These are phyloP conservation scores for Gloeopeniophorella convolvens DNA, from an alignment of 768 basidiomycete species.

Conservation along the genomic window DNA sequence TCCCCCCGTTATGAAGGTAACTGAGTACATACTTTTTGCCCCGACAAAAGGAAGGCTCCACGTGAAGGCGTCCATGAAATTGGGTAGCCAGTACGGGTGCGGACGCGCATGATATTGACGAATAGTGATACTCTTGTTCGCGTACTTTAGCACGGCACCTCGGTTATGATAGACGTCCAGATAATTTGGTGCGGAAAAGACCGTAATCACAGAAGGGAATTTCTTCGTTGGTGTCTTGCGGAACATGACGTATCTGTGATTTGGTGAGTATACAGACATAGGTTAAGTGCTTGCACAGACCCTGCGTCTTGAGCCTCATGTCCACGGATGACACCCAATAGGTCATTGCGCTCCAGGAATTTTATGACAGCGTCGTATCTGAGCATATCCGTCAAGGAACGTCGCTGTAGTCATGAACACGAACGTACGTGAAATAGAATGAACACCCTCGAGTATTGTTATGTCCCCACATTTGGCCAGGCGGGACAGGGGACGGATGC, in stretches of 20 bases:
- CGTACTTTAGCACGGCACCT: slow-evolving; percentile 94
- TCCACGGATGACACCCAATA: slow-evolving; percentile 91
- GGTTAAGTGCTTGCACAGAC: slow-evolving; percentile 35
- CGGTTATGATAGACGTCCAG: slow-evolving; percentile 96
- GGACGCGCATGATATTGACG: slow-evolving; percentile 44
- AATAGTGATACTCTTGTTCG: slow-evolving; percentile 94
- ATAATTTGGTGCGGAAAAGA: slow-evolving; percentile 97
- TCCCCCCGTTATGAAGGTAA: not conserved
- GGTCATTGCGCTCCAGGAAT: slow-evolving; percentile 86
- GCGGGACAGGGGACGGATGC: slow-evolving; percentile 46
- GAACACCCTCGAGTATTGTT: slow-evolving; percentile 89
- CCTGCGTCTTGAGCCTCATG: slow-evolving; percentile 98
- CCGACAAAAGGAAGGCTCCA: slow-evolving; percentile 99
- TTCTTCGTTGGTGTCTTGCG: slow-evolving; percentile 91
- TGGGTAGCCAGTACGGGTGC: slow-evolving; percentile 92
- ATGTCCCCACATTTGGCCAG: slow-evolving; percentile 61
- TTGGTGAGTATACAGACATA: not conserved
- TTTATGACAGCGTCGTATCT: slow-evolving; percentile 86
- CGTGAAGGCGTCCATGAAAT: slow-evolving; percentile 99
- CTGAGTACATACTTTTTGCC: slow-evolving; percentile 75
- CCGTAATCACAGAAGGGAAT: slow-evolving; percentile 95
- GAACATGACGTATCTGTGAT: slow-evolving; percentile 80
- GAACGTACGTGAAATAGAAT: slow-evolving; percentile 81
- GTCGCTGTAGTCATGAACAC: not conserved
- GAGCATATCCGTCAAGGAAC: slow-evolving; percentile 2